These are phyloP conservation scores for Pseudogymnoascus sp. DNA, from an alignment of 2,329 filamentous ascomycete genomes.

Conservation along the genomic window DNA sequence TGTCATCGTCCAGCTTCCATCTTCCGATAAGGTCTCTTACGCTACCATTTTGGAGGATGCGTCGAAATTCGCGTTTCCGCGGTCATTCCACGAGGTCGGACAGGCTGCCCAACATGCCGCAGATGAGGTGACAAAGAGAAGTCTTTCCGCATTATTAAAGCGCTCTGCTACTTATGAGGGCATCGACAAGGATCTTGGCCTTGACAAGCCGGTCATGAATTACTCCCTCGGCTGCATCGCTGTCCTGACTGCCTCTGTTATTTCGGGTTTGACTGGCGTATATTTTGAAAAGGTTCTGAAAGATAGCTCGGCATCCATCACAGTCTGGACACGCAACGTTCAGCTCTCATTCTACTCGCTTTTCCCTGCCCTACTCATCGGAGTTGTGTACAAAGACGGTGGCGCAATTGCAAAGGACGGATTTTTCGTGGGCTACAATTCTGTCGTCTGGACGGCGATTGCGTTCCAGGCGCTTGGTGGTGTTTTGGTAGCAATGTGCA, in stretches of 20 bases:
- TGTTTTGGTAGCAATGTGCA: conserved; percentile 72
- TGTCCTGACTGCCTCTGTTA: conserved; percentile 67
- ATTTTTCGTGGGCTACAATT: conserved; percentile 93
- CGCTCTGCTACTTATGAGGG: conserved; percentile 87
- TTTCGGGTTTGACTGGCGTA: conserved; percentile 79
- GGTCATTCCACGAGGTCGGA: conserved; percentile 70
- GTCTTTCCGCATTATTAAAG: conserved; percentile 45
- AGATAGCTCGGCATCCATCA: conserved; percentile 66
- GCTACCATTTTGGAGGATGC: conserved; percentile 55
- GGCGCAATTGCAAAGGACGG: conserved; percentile 74
- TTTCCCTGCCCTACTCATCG: conserved; percentile 79
- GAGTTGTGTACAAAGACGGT: conserved; percentile 81
- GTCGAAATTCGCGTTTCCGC: conserved; percentile 58
- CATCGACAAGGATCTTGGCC: conserved; percentile 59
- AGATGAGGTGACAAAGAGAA: conserved; percentile 43
- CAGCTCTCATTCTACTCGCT: conserved; percentile 92
- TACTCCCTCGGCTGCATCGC: conserved; percentile 71
- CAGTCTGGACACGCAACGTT: conserved; percentile 90
- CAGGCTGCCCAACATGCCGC: conserved; percentile 48
- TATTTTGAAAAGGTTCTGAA: conserved; percentile 90
- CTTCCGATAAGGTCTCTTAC: conserved; percentile 47
- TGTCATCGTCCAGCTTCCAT: conserved; percentile 74
- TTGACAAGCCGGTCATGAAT: conserved; percentile 55
- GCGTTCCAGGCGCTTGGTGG: conserved; percentile 76
- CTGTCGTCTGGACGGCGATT: conserved; percentile 81